Evolutionary conservation across 2,329 filamentous ascomycete genomes (phyloP), one percentile per base, ranked within the genome.

Genomic region (Pseudonectria buxi): DNA sequence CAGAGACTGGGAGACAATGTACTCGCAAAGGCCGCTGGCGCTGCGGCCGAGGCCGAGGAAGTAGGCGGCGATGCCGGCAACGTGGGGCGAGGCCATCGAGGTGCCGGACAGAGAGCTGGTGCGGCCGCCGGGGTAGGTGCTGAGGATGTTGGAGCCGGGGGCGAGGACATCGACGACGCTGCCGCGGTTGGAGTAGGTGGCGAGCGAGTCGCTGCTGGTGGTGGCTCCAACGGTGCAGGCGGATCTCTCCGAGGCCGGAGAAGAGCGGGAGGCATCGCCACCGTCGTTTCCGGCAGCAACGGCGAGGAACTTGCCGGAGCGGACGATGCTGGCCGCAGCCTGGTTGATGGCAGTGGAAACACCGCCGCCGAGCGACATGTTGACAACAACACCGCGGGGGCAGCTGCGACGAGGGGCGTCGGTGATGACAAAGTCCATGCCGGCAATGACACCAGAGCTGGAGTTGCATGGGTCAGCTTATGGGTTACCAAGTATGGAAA

Each of bases 201-300:
- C 58, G 14, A 60, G 54, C 31, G 41, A 39, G 41, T 72, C 65
- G 24, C 33, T 36, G 12, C 28, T 44, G 32, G 56, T 55, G 31
- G 63, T 66, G 28, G 71, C 66, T 16, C 68, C 71, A 18, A 74
- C 69, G 2, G 71, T 74, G 57, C 72, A 71, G 26, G 62, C 71
- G 10, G 44, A 53, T 3, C 58, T 26, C 39, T 63, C 65, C 3
- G 62, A 69, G 26, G 69, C 65, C 3, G 70, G 69, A 1, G 69
- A 73, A 47, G 51, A 64, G 48, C 55, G 59, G 14, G 51, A 42
- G 3, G 71, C 69, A 40, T 73, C 58, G 14, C 46, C 46, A 42
- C 57, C 58, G 18, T 63, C 57, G 51, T 76, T 76, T 26, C 73
- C 73, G 13, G 72, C 73, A 6, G 73, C 72, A n/a, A 74, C 71